phyloP scores from a whole-genome alignment of 306 rosid species.

The Vigna trinervia region DNA sequence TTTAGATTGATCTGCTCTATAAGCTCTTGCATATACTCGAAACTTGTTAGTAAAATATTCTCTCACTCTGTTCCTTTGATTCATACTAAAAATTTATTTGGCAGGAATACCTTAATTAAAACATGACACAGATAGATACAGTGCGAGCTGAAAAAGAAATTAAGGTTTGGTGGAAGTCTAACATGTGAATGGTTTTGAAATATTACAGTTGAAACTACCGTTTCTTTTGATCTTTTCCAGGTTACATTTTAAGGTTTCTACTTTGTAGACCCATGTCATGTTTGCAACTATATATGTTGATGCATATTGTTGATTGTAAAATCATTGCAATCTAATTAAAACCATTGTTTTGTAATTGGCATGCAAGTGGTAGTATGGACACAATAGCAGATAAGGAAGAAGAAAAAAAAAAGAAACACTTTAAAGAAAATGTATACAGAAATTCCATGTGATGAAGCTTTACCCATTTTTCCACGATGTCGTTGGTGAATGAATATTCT shows the following conservation, averaged over 20 bases:
- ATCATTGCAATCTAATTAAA: background rate
- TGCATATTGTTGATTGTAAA: background rate
- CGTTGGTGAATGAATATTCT: conserved; percentile 54
- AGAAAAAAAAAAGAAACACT: background rate
- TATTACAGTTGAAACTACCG: background rate
- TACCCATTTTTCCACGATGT: conserved; percentile 31
- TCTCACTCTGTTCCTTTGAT: conserved; percentile 12
- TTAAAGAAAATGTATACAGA: background rate
- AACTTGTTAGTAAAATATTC: conserved; percentile 36
- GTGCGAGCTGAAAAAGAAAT: background rate
- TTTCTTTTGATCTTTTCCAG: background rate
- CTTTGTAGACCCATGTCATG: background rate
- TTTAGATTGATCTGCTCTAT: background rate
- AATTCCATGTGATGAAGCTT: conserved; percentile 40
- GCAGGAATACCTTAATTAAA: background rate
- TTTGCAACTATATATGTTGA: background rate
- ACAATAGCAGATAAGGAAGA: conserved; percentile 29
- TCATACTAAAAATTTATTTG: background rate
- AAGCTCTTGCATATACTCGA: conserved; percentile 6
- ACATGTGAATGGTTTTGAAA: background rate
- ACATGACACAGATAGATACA: background rate
- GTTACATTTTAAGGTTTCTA: background rate
- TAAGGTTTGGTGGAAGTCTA: background rate
- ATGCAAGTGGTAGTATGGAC: conserved; percentile 37
- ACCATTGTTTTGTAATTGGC: background rate